Base-by-base conservation (phyloP, 345 rosid species). In the Lepidium sativum region DNA sequence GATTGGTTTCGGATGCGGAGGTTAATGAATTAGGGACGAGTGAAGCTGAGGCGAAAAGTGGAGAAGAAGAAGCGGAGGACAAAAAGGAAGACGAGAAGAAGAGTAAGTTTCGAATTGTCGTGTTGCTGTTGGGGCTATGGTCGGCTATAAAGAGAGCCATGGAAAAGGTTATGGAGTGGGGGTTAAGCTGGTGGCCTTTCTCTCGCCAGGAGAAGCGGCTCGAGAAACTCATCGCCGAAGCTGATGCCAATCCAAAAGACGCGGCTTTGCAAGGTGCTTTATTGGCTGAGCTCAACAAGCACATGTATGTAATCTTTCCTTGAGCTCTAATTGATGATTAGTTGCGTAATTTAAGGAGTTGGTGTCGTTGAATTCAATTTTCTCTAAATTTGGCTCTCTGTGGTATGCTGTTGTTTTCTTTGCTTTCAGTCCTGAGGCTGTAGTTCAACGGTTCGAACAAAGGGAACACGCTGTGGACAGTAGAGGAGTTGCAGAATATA, bases 401-500 rank as follows among this genome's bases (percentile, higher is more conserved):
- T 70, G 48, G 48, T 68, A 2, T 70, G 14, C 5, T 70, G 5
- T 12, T 63, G 31, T 20, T 18, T 42, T 45, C 4, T 8, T 39
- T 40, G 37, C 27, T 11, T 58, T 41, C 76, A 94, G 97, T 77
- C 99, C 97, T 1, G 95, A 94, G 80, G 77, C 92, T 39, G 96
- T 90, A n/a, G 81, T 94, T 23, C 83, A 78, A 82, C 82, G 97
- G 53, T 90, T 90, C 37, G 99, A 94, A 33, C 89, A 82, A 69
- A 86, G 95, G 75, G 84, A 88, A 43, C 90, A 82, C 69, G 80
- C 86, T 0, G 89, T 82, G 17, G 97, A 90, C 44, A 90, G 97
- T 62, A 77, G 77, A 78, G 97, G 96, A 44, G 97, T 94, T 48
- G 92, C 78, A 1, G 99, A 94, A 55, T 94, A 94, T 77, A 83